A percentile compares a stretch with the other conserved stretches of the same genome.
phyloP scores from a whole-genome alignment of 345 rosid species.

The Excoecaria cochinchinensis region DNA sequence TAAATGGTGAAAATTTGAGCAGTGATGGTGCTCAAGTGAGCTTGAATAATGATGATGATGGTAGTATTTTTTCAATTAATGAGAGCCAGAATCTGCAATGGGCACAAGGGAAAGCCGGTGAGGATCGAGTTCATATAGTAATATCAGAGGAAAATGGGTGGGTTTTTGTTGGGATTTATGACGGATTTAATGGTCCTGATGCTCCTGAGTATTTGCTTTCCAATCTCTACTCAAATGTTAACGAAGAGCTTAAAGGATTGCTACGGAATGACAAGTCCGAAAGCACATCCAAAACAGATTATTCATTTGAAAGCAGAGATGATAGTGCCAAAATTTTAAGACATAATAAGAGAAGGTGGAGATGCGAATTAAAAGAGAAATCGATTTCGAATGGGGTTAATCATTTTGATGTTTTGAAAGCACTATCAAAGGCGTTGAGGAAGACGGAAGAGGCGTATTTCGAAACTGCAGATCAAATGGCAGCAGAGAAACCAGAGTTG shows the following conservation, averaged over 20 bases:
- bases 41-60: conserved; percentile 9
- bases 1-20: conserved; percentile 1
- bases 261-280: conserved; percentile 47
- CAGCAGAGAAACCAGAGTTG: conserved; percentile 71
- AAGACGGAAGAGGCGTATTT: conserved; percentile 72
- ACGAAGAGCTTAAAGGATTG: conserved; percentile 68
- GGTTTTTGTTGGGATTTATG: conserved; percentile 93
- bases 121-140: conserved; percentile 86
- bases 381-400: conserved; percentile 25
- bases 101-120: conserved; percentile 99
- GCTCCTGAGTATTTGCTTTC: conserved; percentile 81
- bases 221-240: conserved; percentile 61
- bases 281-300: conserved; percentile 10
- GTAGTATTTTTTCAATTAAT: conserved; percentile 35
- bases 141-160: conserved; percentile 82
- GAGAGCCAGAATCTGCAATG: conserved; percentile 66
- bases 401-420: conserved; percentile 60
- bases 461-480: conserved; percentile 59
- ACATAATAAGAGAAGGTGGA: conserved; percentile 52
- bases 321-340: conserved; percentile 10
- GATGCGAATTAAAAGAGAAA: conserved; percentile 64
- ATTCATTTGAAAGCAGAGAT: conserved; percentile 17
- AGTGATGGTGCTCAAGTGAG: background rate
- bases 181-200: conserved; percentile 92
- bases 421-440: conserved; percentile 57